Evolutionary conservation across 345 rosid species (phyloP).

Genomic region (Bruguiera parviflora): DNA sequence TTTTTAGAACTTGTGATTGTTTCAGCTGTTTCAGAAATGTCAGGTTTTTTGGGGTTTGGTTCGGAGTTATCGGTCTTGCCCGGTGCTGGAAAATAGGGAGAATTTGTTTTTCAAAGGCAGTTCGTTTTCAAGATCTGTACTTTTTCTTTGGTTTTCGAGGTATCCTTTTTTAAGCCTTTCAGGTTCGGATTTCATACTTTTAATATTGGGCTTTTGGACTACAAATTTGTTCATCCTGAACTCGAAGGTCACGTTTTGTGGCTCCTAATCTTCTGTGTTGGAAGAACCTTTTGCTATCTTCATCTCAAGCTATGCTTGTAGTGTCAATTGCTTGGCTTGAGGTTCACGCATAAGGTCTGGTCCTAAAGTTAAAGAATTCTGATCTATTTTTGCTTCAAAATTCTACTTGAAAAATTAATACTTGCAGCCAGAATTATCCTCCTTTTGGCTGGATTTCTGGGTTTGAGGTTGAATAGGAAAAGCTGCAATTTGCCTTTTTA

Average conservation of each 20-base stretch:
- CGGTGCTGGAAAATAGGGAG: background rate
- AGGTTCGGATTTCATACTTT: background rate
- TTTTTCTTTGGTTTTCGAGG: background rate
- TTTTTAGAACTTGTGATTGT: background rate
- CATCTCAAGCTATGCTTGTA: constrained; percentile 7
- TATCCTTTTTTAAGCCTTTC: background rate
- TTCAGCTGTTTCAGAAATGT: background rate
- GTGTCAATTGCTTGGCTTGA: background rate
- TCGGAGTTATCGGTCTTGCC: background rate
- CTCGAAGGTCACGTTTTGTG: background rate
- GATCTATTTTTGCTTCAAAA: background rate
- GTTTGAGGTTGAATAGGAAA: background rate
- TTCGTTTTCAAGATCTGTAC: background rate
- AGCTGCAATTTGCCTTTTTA: background rate
- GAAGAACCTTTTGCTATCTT: constrained; percentile 6
- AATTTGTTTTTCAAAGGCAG: background rate
- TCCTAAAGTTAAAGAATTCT: background rate
- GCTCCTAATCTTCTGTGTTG: constrained; percentile 11
- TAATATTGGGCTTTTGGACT: background rate
- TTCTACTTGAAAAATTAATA: background rate
- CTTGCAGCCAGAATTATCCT: constrained; percentile 2
- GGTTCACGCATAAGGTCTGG: background rate
- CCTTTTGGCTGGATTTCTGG: constrained; percentile 4
- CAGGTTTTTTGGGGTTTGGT: background rate
- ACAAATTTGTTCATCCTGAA: background rate